Conservation (phyloP, 2,329 filamentous ascomycete species). For the Neonectria hederae region DNA sequence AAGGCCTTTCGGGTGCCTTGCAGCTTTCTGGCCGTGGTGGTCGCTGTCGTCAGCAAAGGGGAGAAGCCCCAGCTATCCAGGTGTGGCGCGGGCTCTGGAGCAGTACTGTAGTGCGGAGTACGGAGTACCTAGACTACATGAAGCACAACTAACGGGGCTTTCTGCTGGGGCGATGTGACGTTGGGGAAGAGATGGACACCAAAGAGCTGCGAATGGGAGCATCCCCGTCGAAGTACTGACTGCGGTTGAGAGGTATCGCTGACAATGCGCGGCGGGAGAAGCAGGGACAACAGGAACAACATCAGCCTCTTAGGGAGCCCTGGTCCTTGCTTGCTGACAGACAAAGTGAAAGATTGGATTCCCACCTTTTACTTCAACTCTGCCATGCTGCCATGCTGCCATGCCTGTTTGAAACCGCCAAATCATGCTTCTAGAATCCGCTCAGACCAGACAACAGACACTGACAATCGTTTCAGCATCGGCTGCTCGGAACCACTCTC, state of each 20-base stretch:
- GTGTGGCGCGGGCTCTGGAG: neutral
- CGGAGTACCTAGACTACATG: neutral
- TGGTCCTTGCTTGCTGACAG: no score
- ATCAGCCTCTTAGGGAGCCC: no score
- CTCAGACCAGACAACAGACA: neutral
- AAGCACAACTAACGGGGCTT: neutral
- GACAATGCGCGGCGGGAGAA: neutral
- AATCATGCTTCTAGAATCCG: neutral
- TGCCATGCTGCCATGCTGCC: neutral
- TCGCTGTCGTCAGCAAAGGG: conserved; percentile 19
- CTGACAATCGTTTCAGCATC: conserved; percentile 12
- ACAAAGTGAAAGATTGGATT: neutral
- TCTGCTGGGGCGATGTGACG: conserved; percentile 17
- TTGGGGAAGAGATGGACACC: neutral
- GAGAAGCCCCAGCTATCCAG: neutral
- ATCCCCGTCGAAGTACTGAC: neutral
- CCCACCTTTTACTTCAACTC: neutral
- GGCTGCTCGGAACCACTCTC: conserved; percentile 13
- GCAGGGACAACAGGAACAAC: neutral
- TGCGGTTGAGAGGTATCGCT: neutral
- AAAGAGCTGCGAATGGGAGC: neutral
- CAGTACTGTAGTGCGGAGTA: neutral
- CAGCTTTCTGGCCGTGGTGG: conserved; percentile 18
- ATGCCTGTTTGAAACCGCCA: neutral
- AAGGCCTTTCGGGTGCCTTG: conserved; percentile 26